These are phyloP conservation scores for Stemphylium lycopersici DNA, from an alignment of 2,329 filamentous ascomycete genomes.

Conservation along the genomic window DNA sequence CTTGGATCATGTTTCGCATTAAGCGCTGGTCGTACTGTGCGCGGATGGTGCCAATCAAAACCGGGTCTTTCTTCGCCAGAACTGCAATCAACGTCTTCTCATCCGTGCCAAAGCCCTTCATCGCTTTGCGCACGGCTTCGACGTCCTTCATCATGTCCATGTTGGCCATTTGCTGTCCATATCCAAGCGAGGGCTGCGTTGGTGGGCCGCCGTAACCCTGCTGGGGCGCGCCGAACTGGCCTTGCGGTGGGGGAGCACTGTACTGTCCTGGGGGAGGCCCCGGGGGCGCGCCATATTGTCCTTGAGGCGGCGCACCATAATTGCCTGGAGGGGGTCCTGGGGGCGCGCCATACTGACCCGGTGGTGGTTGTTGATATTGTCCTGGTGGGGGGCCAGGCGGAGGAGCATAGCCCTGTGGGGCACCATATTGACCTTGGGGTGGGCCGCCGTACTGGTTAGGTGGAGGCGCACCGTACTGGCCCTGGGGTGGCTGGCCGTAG, in stretches of 20 bases:
- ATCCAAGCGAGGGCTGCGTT: slow-evolving; percentile 68
- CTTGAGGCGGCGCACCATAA: slow-evolving; percentile 15
- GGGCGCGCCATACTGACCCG: slow-evolving; percentile 45
- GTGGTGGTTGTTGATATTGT: slow-evolving; percentile 20
- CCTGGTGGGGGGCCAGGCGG: slow-evolving; percentile 13
- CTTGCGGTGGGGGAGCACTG: neutral
- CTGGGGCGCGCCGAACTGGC: slow-evolving; percentile 23
- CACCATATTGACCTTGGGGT: slow-evolving; percentile 27
- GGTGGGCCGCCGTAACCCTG: slow-evolving; percentile 46
- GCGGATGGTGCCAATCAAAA: slow-evolving; percentile 70
- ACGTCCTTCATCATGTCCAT: slow-evolving; percentile 72
- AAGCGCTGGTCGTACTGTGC: slow-evolving; percentile 68
- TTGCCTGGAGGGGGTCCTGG: slow-evolving; percentile 30
- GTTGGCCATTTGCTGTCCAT: slow-evolving; percentile 66
- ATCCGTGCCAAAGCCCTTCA: slow-evolving; percentile 94
- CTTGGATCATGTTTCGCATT: slow-evolving; percentile 70
- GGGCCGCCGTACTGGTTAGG: slow-evolving; percentile 35
- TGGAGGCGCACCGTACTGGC: slow-evolving; percentile 47
- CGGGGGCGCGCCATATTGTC: slow-evolving; percentile 29
- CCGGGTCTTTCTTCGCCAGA: slow-evolving; percentile 74
- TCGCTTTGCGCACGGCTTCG: slow-evolving; percentile 75
- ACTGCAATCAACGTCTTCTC: slow-evolving; percentile 76
- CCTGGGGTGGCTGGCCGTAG: slow-evolving; percentile 29
- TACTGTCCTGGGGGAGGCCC: slow-evolving; percentile 32
- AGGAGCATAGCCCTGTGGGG: slow-evolving; percentile 26